Percentiles rank a stretch among this genome's conserved stretches.
phyloP scores from a whole-genome alignment of 495 filamentous ascomycete genomes.

The Penicillium angulare region DNA sequence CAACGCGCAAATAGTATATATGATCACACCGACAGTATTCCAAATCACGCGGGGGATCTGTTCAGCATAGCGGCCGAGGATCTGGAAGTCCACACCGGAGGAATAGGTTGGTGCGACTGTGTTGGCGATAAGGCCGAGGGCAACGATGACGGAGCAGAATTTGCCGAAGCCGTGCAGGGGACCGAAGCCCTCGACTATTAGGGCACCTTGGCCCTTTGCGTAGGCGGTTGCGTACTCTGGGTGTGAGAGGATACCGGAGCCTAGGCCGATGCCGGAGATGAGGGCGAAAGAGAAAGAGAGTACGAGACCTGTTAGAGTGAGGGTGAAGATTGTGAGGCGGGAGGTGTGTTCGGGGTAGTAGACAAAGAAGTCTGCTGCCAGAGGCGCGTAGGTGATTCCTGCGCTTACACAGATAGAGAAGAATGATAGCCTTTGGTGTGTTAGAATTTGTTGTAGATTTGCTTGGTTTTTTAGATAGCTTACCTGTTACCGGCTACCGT shows the following conservation, averaged over 20 bases:
- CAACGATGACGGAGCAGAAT: constrained; percentile 70
- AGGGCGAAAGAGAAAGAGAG: constrained; percentile 61
- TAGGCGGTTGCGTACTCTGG: constrained; percentile 57
- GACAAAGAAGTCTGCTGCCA: constrained; percentile 64
- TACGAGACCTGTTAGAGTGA: constrained; percentile 47
- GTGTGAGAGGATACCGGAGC: constrained; percentile 55
- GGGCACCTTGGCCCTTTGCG: constrained; percentile 41
- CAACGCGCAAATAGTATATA: constrained; percentile 63
- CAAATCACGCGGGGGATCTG: constrained; percentile 61
- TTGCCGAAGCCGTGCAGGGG: constrained; percentile 67
- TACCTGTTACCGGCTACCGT: constrained; percentile 58
- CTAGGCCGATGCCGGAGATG: constrained; percentile 66
- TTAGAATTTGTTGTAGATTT: neutral
- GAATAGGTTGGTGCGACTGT: constrained; percentile 68
- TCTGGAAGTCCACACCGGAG: constrained; percentile 66
- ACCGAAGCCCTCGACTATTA: constrained; percentile 64
- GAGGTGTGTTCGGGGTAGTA: constrained; percentile 60
- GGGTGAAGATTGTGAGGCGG: constrained; percentile 29
- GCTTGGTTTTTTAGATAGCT: neutral
- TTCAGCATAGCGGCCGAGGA: constrained; percentile 56
- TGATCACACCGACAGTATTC: constrained; percentile 57
- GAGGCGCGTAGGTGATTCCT: constrained; percentile 60
- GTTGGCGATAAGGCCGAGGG: constrained; percentile 71
- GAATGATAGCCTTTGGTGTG: constrained; percentile 53
- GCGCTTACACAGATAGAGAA: constrained; percentile 65